Evolutionary conservation across 164 flowering plant species (phyloP).

Genomic region (Cinnamomum chago): DNA sequence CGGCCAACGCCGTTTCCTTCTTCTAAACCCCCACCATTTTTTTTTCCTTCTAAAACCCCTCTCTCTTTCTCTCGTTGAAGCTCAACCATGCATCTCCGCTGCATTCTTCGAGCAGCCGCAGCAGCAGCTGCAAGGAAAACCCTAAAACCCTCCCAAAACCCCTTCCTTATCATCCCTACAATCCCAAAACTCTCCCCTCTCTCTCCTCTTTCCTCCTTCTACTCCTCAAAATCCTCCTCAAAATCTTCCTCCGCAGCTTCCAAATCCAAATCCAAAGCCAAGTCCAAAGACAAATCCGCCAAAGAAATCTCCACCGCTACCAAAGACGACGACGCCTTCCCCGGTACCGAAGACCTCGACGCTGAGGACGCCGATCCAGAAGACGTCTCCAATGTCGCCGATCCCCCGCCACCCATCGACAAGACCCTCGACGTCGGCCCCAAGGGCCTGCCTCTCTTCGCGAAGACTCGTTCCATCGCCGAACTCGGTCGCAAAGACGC

Average conservation of each 20-base stretch:
- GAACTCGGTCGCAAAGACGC: slow-evolving; percentile 51
- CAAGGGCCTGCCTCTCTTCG: slow-evolving; percentile 67
- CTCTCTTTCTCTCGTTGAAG: neutral
- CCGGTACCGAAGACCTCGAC: neutral
- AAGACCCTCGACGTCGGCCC: slow-evolving; percentile 69
- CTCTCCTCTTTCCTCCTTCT: slow-evolving; percentile 12
- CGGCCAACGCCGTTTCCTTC: too few relatives aligned
- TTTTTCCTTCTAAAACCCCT: neutral
- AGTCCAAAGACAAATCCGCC: slow-evolving; percentile 6
- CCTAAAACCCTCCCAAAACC: slow-evolving; percentile 1
- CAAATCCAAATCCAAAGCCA: slow-evolving; percentile 18
- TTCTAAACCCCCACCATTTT: neutral
- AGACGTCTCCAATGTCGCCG: slow-evolving; percentile 26
- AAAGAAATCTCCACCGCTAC: neutral
- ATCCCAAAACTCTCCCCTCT: neutral
- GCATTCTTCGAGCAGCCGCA: neutral
- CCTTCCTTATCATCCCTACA: neutral
- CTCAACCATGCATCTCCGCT: slow-evolving; percentile 2
- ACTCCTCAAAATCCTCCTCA: slow-evolving; percentile 20
- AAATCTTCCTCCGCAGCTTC: slow-evolving; percentile 5
- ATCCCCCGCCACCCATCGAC: slow-evolving; percentile 31
- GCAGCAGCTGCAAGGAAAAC: neutral
- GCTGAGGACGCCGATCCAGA: slow-evolving; percentile 14
- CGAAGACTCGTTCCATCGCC: slow-evolving; percentile 48
- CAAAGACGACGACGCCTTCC: slow-evolving; percentile 17